These are phyloP conservation scores for Aspergillus taichungensis DNA, from an alignment of 495 filamentous ascomycete genomes.

Conservation along the genomic window DNA sequence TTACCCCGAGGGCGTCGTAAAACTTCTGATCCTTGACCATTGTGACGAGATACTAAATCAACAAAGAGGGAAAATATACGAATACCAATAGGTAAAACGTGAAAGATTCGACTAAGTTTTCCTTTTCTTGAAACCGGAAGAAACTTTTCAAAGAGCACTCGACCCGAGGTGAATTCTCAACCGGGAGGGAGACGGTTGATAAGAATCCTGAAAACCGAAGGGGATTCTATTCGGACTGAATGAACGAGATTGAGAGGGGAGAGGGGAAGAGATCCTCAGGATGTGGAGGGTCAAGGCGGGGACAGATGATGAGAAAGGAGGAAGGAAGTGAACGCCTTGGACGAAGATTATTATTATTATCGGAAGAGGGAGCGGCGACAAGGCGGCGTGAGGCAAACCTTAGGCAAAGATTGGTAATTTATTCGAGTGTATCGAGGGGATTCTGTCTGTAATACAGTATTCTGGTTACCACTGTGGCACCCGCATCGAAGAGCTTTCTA, in stretches of 20 bases:
- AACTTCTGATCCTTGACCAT: conserved; percentile 90
- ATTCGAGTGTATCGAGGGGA: too few species aligned
- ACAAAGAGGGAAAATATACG: conserved; percentile 2
- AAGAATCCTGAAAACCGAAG: too few species aligned
- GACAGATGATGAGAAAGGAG: conserved; percentile 8
- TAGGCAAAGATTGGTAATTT: conserved; percentile 7
- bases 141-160: conserved; percentile 10
- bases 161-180: too few species aligned
- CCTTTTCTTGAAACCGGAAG: conserved; percentile 9
- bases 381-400: background rate
- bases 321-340: conserved; percentile 3
- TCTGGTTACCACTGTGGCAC: too few species aligned
- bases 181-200: too few species aligned
- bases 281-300: background rate
- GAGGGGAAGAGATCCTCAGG: background rate
- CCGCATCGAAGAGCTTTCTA: too few species aligned
- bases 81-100: conserved; percentile 12
- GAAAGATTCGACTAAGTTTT: conserved; percentile 6
- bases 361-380: conserved; percentile 8
- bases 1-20: conserved; percentile 81
- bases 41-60: conserved; percentile 25
- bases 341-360: background rate
- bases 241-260: conserved; percentile 8
- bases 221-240: background rate
- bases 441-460: too few species aligned